Evolutionary conservation across 345 rosid genomes (phyloP), one percentile per base, ranked within the genome.

Genomic region (Camelina neglecta): DNA sequence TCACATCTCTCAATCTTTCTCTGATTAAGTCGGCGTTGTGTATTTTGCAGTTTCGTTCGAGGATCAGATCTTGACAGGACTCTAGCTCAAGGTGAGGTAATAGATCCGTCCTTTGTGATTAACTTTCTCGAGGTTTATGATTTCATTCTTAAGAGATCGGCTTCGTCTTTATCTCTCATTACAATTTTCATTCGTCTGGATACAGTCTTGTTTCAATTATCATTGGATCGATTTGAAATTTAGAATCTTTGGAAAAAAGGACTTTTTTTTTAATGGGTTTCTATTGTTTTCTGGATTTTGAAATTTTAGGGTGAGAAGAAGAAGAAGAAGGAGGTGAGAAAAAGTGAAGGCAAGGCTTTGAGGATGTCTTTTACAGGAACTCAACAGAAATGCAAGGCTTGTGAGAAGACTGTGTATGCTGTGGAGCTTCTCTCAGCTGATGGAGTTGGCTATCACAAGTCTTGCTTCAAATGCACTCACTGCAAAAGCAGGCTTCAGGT

Each of bases 391-490:
- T 90, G 97, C 85, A 89, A 84, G 83, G 85, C 92, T 16, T 93
- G 96, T 65, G 89, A 84, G 64, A 93, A 86, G 88, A 90, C 96
- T 0, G 97, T 89, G 16, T 83, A 91, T 74, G 65, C 88, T 70
- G 75, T 84, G 23, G 98, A 93, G 63, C 78, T 89, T 84, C 65
- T 90, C 31, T 71, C 93, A 0, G 93, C 92, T 60, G 97, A 91
- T 83, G 98, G 96, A 23, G 74, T 86, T 70, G 64, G 86, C 36
- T 93, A 88, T 75, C 98, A 93, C 75, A 93, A 89, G 80, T 85
- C 87, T 41, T 93, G 98, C 84, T 93, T 93, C 91, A 91, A 84
- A 79, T 89, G 97, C 87, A 83, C 82, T 48, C 97, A 91, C 63
- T 93, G 98, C 92, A 88, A 87, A 75, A 89, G 92, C 56, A 82